Conservation (phyloP, 1,284 basidiomycete genomes). For the Bjerkandera adusta region DNA sequence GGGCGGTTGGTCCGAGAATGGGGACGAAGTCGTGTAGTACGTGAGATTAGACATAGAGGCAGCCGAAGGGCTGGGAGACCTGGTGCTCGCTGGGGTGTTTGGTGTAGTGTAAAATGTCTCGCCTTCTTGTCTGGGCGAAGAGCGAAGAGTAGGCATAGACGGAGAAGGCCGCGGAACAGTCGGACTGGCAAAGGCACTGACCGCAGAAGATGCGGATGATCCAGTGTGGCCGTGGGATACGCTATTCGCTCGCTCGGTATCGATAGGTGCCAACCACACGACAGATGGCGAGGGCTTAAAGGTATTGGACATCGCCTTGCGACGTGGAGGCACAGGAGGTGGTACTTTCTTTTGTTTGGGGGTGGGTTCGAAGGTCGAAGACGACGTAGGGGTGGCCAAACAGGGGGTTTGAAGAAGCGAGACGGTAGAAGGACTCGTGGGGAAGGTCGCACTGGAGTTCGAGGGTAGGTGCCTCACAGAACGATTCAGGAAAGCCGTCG, state of each 20-base stretch:
- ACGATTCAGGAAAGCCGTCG: constrained; percentile 24
- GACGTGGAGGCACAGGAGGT: constrained; percentile 16
- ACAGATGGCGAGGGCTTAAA: constrained; percentile 4
- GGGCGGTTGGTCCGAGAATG: background rate
- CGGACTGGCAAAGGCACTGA: background rate
- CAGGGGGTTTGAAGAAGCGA: constrained; percentile 6
- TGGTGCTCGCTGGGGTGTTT: background rate
- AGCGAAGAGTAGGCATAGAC: constrained; percentile 1
- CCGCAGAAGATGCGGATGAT: background rate
- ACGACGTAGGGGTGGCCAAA: background rate
- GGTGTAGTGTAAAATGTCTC: background rate
- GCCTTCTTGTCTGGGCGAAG: background rate
- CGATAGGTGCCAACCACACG: constrained; percentile 8
- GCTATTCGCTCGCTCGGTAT: background rate
- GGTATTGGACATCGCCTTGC: constrained; percentile 16
- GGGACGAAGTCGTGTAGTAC: background rate
- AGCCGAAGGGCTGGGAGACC: background rate
- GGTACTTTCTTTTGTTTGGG: constrained; percentile 6
- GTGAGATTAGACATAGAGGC: background rate
- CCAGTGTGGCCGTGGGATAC: background rate
- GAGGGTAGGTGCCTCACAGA: constrained; percentile 18
- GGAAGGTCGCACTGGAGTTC: constrained; percentile 2
- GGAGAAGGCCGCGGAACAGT: background rate
- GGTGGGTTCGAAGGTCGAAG: background rate
- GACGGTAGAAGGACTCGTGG: constrained; percentile 7